A percentile compares a stretch with the other conserved stretches of the same genome.
Evolutionary conservation across 179 eudicot genomes (phyloP).

Genomic region (Silene coronaria): DNA sequence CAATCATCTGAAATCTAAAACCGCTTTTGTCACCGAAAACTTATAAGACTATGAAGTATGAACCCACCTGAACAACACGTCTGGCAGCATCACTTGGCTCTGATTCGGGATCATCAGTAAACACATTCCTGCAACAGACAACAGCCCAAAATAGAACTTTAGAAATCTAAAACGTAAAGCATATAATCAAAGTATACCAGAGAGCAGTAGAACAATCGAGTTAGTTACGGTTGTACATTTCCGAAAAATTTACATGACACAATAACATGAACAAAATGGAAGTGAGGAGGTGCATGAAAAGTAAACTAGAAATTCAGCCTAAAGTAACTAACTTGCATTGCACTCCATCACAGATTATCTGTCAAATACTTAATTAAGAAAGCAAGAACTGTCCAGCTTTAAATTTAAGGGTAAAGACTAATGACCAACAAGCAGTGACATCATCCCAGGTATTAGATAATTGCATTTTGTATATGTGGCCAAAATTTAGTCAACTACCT

Average conservation of each 20-base stretch:
- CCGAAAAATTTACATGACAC: background rate
- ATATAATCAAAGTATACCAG: background rate
- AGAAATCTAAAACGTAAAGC: background rate
- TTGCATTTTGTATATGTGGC: background rate
- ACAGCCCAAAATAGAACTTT: background rate
- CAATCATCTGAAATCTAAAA: background rate
- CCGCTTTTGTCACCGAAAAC: background rate
- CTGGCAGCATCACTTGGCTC: conserved; percentile 61
- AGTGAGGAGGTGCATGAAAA: background rate
- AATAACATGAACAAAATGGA: no score
- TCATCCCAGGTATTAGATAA: background rate
- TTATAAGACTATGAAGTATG: conserved; percentile 16
- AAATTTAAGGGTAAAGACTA: background rate
- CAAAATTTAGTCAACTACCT: conserved; percentile 42
- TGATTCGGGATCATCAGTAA: conserved; percentile 67
- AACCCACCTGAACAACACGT: conserved; percentile 69
- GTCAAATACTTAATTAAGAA: background rate
- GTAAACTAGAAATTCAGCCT: background rate
- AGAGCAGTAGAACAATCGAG: background rate
- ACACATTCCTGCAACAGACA: conserved; percentile 58
- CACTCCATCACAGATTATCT: background rate
- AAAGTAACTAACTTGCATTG: background rate
- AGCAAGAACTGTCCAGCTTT: background rate
- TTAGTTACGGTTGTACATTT: background rate
- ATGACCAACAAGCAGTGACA: background rate